Percentiles rank a stretch among this genome's conserved stretches.
phyloP scores from a whole-genome alignment of 2,329 filamentous ascomycete genomes.

The Pochonia chlamydosporia region DNA sequence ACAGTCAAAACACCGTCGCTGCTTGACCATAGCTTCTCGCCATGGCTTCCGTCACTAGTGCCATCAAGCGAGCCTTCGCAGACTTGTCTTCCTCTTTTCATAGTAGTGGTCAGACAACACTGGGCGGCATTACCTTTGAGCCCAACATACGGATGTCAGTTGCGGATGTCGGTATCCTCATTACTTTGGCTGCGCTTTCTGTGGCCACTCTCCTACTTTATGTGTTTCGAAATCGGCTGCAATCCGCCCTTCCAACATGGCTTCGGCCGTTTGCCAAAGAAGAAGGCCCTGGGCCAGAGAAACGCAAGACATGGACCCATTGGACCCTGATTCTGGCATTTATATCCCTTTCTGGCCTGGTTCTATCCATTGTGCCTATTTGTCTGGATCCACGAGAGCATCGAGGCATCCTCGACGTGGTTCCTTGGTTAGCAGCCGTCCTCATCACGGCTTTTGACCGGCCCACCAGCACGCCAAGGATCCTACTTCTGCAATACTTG shows the following conservation, averaged over 20 bases:
- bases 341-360: constrained; percentile 28
- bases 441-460: constrained; percentile 32
- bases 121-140: not conserved
- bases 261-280: constrained; percentile 38
- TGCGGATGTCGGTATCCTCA: constrained; percentile 13
- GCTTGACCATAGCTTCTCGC: not conserved
- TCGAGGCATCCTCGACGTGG: constrained; percentile 25
- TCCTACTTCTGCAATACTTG: constrained; percentile 33
- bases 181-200: constrained; percentile 18
- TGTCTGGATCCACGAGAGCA: constrained; percentile 21
- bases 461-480: constrained; percentile 35
- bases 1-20: too few relatives aligned
- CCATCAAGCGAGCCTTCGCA: not conserved
- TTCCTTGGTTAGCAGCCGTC: constrained; percentile 32
- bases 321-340: constrained; percentile 31
- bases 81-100: not conserved
- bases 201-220: constrained; percentile 24
- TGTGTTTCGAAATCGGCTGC: constrained; percentile 18
- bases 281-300: constrained; percentile 15
- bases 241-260: constrained; percentile 31
- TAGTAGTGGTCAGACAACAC: not conserved
- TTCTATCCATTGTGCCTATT: constrained; percentile 24
- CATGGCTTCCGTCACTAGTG: not conserved
- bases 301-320: constrained; percentile 28
- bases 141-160: not conserved